Base-by-base conservation (phyloP, 1,284 basidiomycete genomes). In the Trametes sp. region DNA sequence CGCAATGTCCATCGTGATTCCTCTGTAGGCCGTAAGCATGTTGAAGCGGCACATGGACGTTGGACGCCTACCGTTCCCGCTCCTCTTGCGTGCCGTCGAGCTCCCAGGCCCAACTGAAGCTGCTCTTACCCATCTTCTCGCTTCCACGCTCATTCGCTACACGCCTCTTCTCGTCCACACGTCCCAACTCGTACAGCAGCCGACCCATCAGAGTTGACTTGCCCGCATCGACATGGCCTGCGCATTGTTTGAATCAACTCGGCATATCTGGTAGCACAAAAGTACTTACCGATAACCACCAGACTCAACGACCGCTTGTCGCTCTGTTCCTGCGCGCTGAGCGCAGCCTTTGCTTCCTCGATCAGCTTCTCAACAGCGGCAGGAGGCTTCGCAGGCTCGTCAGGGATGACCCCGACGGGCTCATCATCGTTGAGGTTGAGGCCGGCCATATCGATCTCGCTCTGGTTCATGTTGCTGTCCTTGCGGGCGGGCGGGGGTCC, bases 161-260 rank as follows among this genome's bases (percentile, higher is more conserved):
- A 62, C 91, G 88, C 41, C 90, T 90, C 76, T 94, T 95, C 73
- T 98, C 95, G 60, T 92, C 90, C 58, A 98, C 74, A 68, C 87
- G 84, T 19, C 98, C 97, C 0, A 98, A 83, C 67, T 98, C 98
- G 74, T 98, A 96, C 48, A 99, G 76, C 65, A 99, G 75, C 56
- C 96, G 84, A 0, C 97, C 97, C 95, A 98, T 98, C 48, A 99
- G 77, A 0, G 97, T 99, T 11, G 96, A 98, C 77, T 99, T 99
- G 53, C 97, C 97, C 16, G 98, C 97, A 77, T 99, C 97, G 63
- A 99, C 97, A 73, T 99, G 97, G 26, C 97, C 96, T 95, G 16
- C 1, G 16, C 8, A 14, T 13, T 2, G 16, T 57, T 7, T 21
- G 42, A 33, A 2, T 36, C n/a, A 33, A 14, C 6, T 13, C n/a